A percentile compares a stretch with the other conserved stretches of the same genome.
Conservation (phyloP, 768 basidiomycete genomes). For the Asterophora parasitica region DNA sequence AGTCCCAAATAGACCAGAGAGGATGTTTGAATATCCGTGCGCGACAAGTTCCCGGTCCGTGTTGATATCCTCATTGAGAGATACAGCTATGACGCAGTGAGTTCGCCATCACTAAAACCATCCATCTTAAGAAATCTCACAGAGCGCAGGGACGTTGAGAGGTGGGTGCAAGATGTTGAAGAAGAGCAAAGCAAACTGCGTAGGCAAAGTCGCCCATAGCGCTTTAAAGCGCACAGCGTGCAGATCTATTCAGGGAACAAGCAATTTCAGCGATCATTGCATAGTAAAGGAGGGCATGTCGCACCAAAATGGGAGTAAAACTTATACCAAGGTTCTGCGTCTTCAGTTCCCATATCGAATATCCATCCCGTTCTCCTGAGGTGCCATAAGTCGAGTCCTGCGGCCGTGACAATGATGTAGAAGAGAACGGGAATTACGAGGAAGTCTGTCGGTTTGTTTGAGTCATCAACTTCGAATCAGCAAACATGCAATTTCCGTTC, state of each 20-base stretch:
- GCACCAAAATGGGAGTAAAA: constrained; percentile 80
- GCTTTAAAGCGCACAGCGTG: constrained; percentile 54
- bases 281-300: constrained; percentile 13
- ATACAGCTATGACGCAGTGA: constrained; percentile 55
- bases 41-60: constrained; percentile 90
- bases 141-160: constrained; percentile 84
- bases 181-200: constrained; percentile 89
- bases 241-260: constrained; percentile 43
- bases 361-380: constrained; percentile 77
- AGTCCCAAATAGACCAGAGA: constrained; percentile 75
- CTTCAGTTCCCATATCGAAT: constrained; percentile 58
- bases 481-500: no score
- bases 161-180: constrained; percentile 85
- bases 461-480: background rate
- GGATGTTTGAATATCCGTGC: constrained; percentile 88
- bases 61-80: constrained; percentile 81
- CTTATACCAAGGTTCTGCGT: constrained; percentile 65
- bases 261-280: background rate
- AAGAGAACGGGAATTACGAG: constrained; percentile 76
- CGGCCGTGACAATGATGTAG: constrained; percentile 71
- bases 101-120: background rate
- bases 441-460: constrained; percentile 50
- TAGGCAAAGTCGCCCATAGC: constrained; percentile 83
- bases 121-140: constrained; percentile 27
- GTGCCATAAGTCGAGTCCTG: constrained; percentile 49